phyloP scores from a whole-genome alignment of 2,329 filamentous ascomycete species.

The Phialemonium atrogriseum region DNA sequence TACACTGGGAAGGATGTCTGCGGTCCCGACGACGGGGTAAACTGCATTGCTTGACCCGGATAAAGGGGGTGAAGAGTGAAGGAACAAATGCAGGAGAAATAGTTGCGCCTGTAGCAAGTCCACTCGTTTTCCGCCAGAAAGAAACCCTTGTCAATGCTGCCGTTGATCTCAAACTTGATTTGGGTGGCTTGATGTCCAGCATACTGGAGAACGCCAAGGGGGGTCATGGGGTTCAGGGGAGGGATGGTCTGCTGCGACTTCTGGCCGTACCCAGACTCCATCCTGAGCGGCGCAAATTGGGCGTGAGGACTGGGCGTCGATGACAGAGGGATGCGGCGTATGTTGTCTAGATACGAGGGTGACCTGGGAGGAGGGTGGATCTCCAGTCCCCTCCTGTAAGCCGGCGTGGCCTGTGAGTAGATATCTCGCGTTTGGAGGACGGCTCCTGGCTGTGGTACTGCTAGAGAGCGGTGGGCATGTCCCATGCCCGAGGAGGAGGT shows the following conservation, averaged over 20 bases:
- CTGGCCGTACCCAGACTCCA: slow-evolving; percentile 37
- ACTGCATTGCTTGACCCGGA: slow-evolving; percentile 37
- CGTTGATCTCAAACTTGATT: slow-evolving; percentile 66
- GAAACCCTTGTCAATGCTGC: slow-evolving; percentile 83
- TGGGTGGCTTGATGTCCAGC: slow-evolving; percentile 39
- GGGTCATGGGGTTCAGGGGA: slow-evolving; percentile 41
- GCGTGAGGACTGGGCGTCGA: slow-evolving; percentile 41
- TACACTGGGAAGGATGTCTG: slow-evolving; percentile 56
- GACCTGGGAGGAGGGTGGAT: slow-evolving; percentile 40
- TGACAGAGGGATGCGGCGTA: slow-evolving; percentile 45
- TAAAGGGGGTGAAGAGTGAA: slow-evolving; percentile 47
- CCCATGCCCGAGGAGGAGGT: slow-evolving; percentile 47
- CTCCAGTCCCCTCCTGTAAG: slow-evolving; percentile 40
- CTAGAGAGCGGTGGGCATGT: slow-evolving; percentile 45
- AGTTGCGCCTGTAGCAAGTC: slow-evolving; percentile 90
- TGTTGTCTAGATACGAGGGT: slow-evolving; percentile 36
- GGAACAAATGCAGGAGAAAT: slow-evolving; percentile 78
- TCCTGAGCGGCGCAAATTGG: slow-evolving; percentile 37
- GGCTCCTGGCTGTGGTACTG: slow-evolving; percentile 41
- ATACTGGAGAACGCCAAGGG: slow-evolving; percentile 54
- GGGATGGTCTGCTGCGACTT: slow-evolving; percentile 39
- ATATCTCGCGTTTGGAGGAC: slow-evolving; percentile 44
- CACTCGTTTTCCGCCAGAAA: slow-evolving; percentile 74
- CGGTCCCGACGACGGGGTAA: slow-evolving; percentile 38
- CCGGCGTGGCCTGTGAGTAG: slow-evolving; percentile 42